phyloP scores from a whole-genome alignment of 768 basidiomycete species.

The Russula compacta region DNA sequence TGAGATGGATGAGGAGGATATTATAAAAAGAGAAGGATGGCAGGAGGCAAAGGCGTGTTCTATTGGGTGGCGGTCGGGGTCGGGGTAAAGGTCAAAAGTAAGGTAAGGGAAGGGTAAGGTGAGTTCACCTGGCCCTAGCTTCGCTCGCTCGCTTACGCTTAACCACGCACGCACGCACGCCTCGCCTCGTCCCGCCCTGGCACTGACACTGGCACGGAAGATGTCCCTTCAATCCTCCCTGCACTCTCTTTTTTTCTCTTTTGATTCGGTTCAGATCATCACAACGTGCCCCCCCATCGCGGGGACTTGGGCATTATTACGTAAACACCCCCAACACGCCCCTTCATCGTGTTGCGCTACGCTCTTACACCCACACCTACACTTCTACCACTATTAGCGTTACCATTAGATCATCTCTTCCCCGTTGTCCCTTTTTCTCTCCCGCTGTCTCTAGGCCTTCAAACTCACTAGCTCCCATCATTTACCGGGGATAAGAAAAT shows the following conservation, averaged over 20 bases:
- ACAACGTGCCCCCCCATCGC: conserved; percentile 3
- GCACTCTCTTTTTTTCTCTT: background rate
- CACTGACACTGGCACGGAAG: background rate
- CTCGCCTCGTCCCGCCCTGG: no score
- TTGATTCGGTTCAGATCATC: background rate
- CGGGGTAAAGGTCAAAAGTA: conserved; percentile 37
- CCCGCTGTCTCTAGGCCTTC: no score
- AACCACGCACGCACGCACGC: no score
- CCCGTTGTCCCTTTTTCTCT: background rate
- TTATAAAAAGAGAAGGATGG: conserved; percentile 13
- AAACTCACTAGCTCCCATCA: background rate
- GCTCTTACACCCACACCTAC: background rate
- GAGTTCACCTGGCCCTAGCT: background rate
- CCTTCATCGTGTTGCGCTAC: background rate
- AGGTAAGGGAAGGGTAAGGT: background rate
- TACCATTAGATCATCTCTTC: background rate
- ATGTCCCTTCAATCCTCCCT: background rate
- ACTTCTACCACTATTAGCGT: background rate
- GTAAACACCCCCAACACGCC: conserved; percentile 15
- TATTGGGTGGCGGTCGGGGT: conserved; percentile 31
- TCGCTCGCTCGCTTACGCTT: no score
- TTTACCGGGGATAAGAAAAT: background rate
- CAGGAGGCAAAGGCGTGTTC: conserved; percentile 17
- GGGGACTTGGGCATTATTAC: background rate
- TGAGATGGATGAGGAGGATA: background rate